Percentiles rank a stretch among this genome's conserved stretches.
Evolutionary conservation across 2,329 filamentous ascomycete genomes (phyloP).

Genomic region (Colletotrichum cereale): DNA sequence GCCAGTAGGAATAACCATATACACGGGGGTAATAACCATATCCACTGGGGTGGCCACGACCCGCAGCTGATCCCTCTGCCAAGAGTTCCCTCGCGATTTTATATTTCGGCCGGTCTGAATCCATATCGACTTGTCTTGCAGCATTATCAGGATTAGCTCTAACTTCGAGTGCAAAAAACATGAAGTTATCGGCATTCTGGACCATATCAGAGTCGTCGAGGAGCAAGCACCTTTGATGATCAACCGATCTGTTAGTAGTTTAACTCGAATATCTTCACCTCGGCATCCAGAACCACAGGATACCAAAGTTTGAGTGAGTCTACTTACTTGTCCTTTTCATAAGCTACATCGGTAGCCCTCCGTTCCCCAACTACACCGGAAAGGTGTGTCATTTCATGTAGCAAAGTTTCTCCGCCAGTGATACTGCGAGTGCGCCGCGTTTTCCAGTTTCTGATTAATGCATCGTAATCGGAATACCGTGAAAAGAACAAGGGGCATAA

Average conservation of each 20-base stretch:
- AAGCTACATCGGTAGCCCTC: neutral
- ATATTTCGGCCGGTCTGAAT: neutral
- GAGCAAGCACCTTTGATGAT: neutral
- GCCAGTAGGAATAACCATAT: too few species aligned
- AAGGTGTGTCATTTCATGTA: neutral
- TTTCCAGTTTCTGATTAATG: neutral
- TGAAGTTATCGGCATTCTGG: neutral
- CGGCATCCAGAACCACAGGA: neutral
- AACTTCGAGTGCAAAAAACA: neutral
- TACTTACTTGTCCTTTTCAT: neutral
- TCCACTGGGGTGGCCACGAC: too few species aligned
- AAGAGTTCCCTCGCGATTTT: neutral
- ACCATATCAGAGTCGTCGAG: neutral
- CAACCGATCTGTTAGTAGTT: neutral
- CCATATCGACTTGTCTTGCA: neutral
- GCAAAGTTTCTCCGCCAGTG: neutral
- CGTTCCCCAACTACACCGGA: neutral
- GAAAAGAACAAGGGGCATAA: neutral
- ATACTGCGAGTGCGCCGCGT: rapidly evolving
- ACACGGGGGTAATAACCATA: too few species aligned
- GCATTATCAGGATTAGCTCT: neutral
- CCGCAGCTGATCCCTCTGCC: neutral
- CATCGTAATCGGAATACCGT: neutral
- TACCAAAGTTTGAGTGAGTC: neutral
- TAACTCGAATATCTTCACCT: neutral